Evolutionary conservation across 805 yeast species (phyloP), one percentile per base, ranked within the genome.

Genomic region (Pichia nakasei): DNA sequence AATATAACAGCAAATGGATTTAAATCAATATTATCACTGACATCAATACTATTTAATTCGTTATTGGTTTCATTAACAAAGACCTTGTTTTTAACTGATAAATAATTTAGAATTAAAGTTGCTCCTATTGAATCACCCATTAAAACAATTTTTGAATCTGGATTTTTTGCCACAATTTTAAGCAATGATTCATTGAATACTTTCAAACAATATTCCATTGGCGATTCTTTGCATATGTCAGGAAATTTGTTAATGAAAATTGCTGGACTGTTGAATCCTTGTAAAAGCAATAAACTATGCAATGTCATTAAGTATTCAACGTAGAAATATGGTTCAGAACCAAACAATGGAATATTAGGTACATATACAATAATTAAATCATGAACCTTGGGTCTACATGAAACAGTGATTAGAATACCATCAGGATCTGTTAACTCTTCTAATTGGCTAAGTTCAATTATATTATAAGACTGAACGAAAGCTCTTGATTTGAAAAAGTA

Each of bases 51-150:
- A 20, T 8, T 24, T 22, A 39, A 37, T 5, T 37, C 9, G 3
- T 37, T 49, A 22, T 46, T 48, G 11, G 52, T 45, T 1, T 48
- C 39, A 9, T 48, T 47, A 21, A 13, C 22, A 33, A 39, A 41
- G 12, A 44, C 9, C 3, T 37, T 49, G 24, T 46, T 48, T 9
- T 52, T 46, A 1, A 37, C 44, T 26, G 51, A 54, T 40, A 72
- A 43, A 41, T 68, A 51, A 12, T 68, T 52, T 38, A 72, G 47
- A 3, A 61, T 58, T 33, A 70, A 47, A n/a, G 67, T 69, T 0
- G 72, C 78, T 1, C 80, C 80, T 4, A 65, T 55, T 0, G 78
- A 72, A 42, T 75, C 78, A 0, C 79, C 80, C 39, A 62, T 52
- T 5, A 70, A 37, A 4, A 70, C 55, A 3, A 59, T 38, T 21